A percentile compares a stretch with the other conserved stretches of the same genome.
phyloP scores from a whole-genome alignment of 176 grass and related monocot species.

The Pharus latifolius region DNA sequence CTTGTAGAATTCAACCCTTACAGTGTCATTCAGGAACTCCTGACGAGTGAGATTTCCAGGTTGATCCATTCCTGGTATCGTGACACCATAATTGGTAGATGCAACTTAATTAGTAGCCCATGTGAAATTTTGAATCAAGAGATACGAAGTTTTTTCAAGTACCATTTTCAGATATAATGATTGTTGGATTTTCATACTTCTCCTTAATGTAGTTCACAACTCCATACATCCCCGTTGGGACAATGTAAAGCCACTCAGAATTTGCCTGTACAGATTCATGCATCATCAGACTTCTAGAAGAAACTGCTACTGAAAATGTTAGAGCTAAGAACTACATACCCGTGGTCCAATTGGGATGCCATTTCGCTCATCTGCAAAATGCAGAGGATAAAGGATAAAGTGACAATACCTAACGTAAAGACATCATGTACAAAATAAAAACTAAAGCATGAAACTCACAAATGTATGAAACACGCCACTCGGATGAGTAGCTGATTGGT shows the following conservation, averaged over 20 bases:
- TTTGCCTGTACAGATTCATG: constrained; percentile 34
- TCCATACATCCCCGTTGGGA: constrained; percentile 76
- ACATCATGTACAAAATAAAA: neutral
- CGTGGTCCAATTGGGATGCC: constrained; percentile 63
- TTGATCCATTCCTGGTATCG: constrained; percentile 56
- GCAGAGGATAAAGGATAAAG: neutral
- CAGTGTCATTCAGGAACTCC: constrained; percentile 20
- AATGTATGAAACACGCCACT: constrained; percentile 49
- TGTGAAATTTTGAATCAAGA: neutral
- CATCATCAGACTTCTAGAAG: neutral
- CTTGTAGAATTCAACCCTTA: constrained; percentile 48
- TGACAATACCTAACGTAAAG: neutral
- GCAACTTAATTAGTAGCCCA: neutral
- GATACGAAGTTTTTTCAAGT: neutral
- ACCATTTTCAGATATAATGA: constrained; percentile 87
- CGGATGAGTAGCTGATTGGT: constrained; percentile 48
- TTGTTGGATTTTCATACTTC: constrained; percentile 57
- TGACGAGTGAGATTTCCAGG: constrained; percentile 39
- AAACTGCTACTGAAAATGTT: constrained; percentile 8
- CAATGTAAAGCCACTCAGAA: constrained; percentile 85
- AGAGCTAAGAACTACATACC: constrained; percentile 27
- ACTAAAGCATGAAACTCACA: constrained; percentile 24
- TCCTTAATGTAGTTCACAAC: constrained; percentile 69
- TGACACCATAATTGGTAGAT: neutral
- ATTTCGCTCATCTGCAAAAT: constrained; percentile 50